A percentile compares a stretch with the other conserved stretches of the same genome.
These are phyloP conservation scores for Aureobasidium mangrovei DNA, from an alignment of 2,329 filamentous ascomycete species.

Conservation along the genomic window DNA sequence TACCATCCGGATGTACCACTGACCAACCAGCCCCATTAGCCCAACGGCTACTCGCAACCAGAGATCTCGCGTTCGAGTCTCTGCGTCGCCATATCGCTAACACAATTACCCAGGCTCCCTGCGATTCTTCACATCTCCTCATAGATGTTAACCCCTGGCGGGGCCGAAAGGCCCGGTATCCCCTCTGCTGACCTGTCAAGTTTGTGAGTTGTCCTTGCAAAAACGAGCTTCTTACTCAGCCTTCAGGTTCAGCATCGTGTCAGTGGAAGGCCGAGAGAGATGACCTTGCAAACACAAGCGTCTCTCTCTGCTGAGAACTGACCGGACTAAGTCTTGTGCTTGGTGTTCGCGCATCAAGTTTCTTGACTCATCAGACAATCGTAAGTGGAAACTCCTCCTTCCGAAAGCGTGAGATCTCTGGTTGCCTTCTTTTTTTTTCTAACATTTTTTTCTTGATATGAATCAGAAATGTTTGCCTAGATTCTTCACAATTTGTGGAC, in stretches of 20 bases:
- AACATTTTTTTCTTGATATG: neutral
- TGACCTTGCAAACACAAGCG: neutral
- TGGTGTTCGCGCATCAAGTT: neutral
- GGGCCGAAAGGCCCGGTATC: no score
- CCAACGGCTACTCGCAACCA: neutral
- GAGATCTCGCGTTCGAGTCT: neutral
- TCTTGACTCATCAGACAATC: neutral
- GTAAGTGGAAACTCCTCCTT: neutral
- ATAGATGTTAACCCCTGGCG: no score
- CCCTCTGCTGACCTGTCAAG: neutral
- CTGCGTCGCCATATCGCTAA: no score
- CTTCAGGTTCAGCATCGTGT: neutral
- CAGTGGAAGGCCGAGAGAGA: neutral
- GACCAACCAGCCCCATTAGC: neutral
- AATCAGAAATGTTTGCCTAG: no score
- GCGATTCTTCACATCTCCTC: no score
- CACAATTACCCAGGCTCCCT: neutral
- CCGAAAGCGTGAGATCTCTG: neutral
- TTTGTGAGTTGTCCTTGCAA: neutral
- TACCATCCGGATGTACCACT: neutral
- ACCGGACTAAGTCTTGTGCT: neutral
- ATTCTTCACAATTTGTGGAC: no score
- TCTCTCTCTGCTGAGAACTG: neutral
- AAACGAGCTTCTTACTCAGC: constrained; percentile 1
- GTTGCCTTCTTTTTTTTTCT: neutral